These are phyloP conservation scores for Penicillium coprophilum DNA, from an alignment of 495 filamentous ascomycete genomes.

Conservation along the genomic window DNA sequence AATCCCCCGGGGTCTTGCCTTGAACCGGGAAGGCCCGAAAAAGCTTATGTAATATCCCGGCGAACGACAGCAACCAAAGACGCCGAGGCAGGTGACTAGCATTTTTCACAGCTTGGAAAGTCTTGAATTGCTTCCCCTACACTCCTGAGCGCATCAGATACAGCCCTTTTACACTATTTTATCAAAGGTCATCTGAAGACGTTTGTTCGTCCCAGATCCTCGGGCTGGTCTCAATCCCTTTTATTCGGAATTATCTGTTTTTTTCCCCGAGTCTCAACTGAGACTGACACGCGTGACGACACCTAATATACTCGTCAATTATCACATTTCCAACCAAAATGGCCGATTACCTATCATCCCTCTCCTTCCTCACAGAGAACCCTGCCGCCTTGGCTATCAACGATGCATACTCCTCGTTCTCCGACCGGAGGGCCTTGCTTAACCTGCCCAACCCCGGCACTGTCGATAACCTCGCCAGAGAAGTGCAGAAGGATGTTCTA, in stretches of 20 bases:
- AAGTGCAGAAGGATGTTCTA: slow-evolving; percentile 93
- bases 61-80: slow-evolving; percentile 33
- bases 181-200: slow-evolving; percentile 18
- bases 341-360: slow-evolving; percentile 51
- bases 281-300: slow-evolving; percentile 28
- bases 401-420: slow-evolving; percentile 81
- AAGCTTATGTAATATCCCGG: slow-evolving; percentile 33
- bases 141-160: slow-evolving; percentile 27
- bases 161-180: slow-evolving; percentile 19
- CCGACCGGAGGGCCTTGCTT: slow-evolving; percentile 78
- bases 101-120: slow-evolving; percentile 33
- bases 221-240: slow-evolving; percentile 40
- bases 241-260: slow-evolving; percentile 18
- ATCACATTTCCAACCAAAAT: slow-evolving; percentile 33
- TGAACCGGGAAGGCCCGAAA: slow-evolving; percentile 26
- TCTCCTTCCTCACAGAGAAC: slow-evolving; percentile 71
- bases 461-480: slow-evolving; percentile 84
- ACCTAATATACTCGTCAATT: slow-evolving; percentile 21
- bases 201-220: slow-evolving; percentile 31
- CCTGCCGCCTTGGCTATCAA: slow-evolving; percentile 63
- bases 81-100: slow-evolving; percentile 36
- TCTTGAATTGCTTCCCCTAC: slow-evolving; percentile 29
- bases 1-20: slow-evolving; percentile 1
- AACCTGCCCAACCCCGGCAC: slow-evolving; percentile 90
- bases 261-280: slow-evolving; percentile 22